Conservation (phyloP, 2,329 filamentous ascomycete species). For the Exophiala sp. region DNA sequence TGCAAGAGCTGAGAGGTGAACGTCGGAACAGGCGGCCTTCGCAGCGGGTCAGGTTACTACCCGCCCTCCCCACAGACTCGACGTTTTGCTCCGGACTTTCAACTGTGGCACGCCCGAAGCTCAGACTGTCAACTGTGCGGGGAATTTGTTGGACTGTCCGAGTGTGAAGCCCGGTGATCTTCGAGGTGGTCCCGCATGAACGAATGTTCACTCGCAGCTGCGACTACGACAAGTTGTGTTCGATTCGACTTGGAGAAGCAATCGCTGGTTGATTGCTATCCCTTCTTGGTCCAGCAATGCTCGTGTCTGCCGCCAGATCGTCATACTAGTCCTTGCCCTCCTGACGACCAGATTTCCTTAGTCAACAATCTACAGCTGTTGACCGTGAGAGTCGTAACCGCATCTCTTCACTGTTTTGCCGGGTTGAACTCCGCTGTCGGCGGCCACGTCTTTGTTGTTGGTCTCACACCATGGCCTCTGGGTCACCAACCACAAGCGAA, state of each 20-base stretch:
- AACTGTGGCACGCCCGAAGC: slow-evolving; percentile 15
- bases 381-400: not conserved
- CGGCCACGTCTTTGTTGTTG: not conserved
- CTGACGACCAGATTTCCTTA: no score
- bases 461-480: not conserved
- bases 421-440: not conserved
- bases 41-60: no score
- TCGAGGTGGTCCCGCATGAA: not conserved
- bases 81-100: no score
- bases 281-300: no score
- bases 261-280: no score
- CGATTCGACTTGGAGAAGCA: no score
- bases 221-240: no score
- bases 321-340: no score
- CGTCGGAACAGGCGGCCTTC: no score
- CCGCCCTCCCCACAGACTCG: no score
- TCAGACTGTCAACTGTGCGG: slow-evolving; percentile 1
- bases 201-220: not conserved
- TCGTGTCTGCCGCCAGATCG: no score
- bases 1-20: no score
- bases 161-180: not conserved
- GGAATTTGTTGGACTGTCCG: not conserved
- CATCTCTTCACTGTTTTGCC: not conserved
- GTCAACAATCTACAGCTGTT: not conserved
- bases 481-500: not conserved